Evolutionary conservation across 2,329 filamentous ascomycete genomes (phyloP).

Genomic region (Calonectria honghensis): DNA sequence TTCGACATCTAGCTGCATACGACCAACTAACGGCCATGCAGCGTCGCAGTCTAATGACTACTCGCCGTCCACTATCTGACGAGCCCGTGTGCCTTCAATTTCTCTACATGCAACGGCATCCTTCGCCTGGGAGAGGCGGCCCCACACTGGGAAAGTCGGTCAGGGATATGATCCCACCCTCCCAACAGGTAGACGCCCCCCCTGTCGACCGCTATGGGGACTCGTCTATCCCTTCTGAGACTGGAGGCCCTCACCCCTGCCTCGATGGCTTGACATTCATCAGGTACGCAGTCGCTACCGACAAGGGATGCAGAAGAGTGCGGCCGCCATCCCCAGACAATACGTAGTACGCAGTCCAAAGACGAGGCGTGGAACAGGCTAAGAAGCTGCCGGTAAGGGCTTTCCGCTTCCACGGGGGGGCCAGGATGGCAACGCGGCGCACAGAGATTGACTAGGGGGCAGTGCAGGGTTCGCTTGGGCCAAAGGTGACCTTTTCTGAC

Average conservation of each 20-base stretch:
- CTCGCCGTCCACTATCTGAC: conserved; percentile 51
- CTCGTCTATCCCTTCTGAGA: conserved; percentile 47
- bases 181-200: conserved; percentile 38
- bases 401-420: conserved; percentile 58
- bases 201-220: conserved; percentile 47
- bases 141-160: conserved; percentile 57
- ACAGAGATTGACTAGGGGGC: conserved; percentile 49
- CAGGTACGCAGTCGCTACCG: conserved; percentile 51
- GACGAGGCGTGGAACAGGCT: conserved; percentile 44
- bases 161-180: conserved; percentile 56
- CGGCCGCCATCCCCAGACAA: conserved; percentile 53
- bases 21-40: conserved; percentile 51
- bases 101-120: conserved; percentile 57
- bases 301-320: conserved; percentile 48
- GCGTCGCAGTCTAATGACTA: conserved; percentile 47
- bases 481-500: conserved; percentile 38
- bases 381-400: conserved; percentile 54
- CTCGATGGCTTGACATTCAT: conserved; percentile 49
- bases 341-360: conserved; percentile 44
- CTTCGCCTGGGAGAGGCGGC: conserved; percentile 53
- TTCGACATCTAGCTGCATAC: conserved; percentile 43
- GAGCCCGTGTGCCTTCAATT: conserved; percentile 56
- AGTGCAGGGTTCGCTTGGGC: conserved; percentile 45
- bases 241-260: conserved; percentile 45
- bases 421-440: conserved; percentile 46